Percentiles rank a stretch among this genome's conserved stretches.
Evolutionary conservation across 1,284 basidiomycete species (phyloP).

Genomic region (Ganoderma multipileum): DNA sequence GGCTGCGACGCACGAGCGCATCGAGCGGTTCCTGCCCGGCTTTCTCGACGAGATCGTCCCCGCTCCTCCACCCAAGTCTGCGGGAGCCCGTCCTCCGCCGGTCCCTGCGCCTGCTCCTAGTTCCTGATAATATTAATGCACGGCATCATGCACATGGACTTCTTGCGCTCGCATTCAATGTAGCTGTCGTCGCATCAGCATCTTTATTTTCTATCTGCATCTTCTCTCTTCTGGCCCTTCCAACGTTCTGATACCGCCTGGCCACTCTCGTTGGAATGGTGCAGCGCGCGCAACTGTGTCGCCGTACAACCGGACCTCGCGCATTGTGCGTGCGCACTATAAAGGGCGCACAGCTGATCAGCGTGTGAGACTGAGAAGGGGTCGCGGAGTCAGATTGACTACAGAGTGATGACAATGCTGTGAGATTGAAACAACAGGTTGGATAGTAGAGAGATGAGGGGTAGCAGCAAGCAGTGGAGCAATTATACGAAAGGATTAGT

Average conservation of each 20-base stretch:
- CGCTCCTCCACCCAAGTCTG: conserved; percentile 42
- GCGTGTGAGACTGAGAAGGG: conserved; percentile 8
- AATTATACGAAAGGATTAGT: conserved; percentile 29
- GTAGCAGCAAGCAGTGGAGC: conserved; percentile 19
- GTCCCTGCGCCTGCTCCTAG: conserved; percentile 6
- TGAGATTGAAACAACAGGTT: conserved; percentile 17
- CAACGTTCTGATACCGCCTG: conserved; percentile 10
- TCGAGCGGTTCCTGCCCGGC: conserved; percentile 90
- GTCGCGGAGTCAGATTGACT: background rate
- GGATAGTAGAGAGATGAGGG: conserved; percentile 3
- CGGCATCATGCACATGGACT: background rate
- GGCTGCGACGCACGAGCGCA: conserved; percentile 82
- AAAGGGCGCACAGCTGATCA: background rate
- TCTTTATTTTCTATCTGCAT: conserved; percentile 1
- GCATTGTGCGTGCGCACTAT: background rate
- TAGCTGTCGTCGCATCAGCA: conserved; percentile 21
- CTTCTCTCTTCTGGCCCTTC: background rate
- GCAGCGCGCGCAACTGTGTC: background rate
- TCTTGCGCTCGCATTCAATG: background rate
- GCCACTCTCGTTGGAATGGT: background rate
- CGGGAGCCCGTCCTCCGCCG: conserved; percentile 10
- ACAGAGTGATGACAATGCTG: conserved; percentile 10
- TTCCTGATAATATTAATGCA: conserved; percentile 3
- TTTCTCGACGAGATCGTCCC: conserved; percentile 80
- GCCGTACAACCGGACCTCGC: background rate